Evolutionary conservation across 441 rosid species (phyloP).

Genomic region (Dalechampia spathulata): DNA sequence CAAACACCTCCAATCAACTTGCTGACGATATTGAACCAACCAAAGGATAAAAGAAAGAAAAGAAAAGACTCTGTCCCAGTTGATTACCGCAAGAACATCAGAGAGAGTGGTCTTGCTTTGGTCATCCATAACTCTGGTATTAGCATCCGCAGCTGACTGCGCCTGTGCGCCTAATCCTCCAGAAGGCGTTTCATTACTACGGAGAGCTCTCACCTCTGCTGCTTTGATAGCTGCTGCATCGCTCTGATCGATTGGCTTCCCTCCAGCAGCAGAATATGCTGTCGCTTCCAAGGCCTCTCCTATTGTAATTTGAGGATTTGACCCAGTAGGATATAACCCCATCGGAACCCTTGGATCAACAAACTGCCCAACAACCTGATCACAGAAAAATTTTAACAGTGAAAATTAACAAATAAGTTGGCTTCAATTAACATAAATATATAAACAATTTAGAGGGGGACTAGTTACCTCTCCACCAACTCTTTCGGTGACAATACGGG

Average conservation of each 20-base stretch:
- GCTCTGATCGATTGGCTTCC: constrained; percentile 42
- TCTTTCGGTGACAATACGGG: constrained; percentile 21
- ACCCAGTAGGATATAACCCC: constrained; percentile 14
- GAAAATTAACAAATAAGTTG: no score
- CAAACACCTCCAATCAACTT: no score
- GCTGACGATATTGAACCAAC: no score
- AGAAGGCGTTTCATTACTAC: constrained; percentile 13
- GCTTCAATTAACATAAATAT: no score
- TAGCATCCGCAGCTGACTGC: constrained; percentile 31
- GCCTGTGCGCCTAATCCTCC: constrained; percentile 43
- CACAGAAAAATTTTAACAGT: no score
- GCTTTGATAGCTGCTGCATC: constrained; percentile 48
- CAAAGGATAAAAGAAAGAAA: no score
- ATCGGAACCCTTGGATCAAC: constrained; percentile 12
- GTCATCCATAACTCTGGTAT: constrained; percentile 15
- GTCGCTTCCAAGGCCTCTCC: constrained; percentile 55
- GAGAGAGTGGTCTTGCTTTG: constrained; percentile 33
- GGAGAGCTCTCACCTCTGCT: constrained; percentile 43
- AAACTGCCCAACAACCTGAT: constrained; percentile 27
- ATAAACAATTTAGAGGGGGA: no score
- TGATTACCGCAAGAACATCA: constrained; percentile 34
- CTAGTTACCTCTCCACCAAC: constrained; percentile 32
- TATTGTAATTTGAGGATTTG: constrained; percentile 25
- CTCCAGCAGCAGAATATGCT: constrained; percentile 31
- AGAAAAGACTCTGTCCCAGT: no score